A percentile compares a stretch with the other conserved stretches of the same genome.
These are phyloP conservation scores for Orbilia oligospora DNA, from an alignment of 2,329 filamentous ascomycete species.

Conservation along the genomic window DNA sequence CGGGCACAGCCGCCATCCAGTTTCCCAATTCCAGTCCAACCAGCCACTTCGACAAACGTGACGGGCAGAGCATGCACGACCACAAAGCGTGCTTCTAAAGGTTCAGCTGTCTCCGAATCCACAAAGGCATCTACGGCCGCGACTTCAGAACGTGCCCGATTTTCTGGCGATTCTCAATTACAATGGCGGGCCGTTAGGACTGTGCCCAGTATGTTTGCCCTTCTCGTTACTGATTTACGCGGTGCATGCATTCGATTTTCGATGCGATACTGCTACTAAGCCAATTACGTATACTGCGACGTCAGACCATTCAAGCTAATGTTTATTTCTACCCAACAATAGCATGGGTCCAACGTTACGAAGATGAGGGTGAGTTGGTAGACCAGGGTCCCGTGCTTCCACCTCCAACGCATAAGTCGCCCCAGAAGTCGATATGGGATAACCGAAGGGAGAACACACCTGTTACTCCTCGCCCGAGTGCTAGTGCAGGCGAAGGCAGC, in stretches of 20 bases:
- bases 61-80: slow-evolving; percentile 25
- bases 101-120: slow-evolving; percentile 49
- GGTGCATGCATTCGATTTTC: slow-evolving; percentile 8
- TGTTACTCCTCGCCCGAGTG: slow-evolving; percentile 63
- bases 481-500: slow-evolving; percentile 61
- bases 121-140: slow-evolving; percentile 54
- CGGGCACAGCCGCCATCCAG: slow-evolving; percentile 51
- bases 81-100: slow-evolving; percentile 51
- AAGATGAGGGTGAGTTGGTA: slow-evolving; percentile 62
- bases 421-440: slow-evolving; percentile 64
- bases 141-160: slow-evolving; percentile 42
- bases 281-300: slow-evolving; percentile 26
- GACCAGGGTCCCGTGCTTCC: slow-evolving; percentile 62
- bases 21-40: slow-evolving; percentile 35
- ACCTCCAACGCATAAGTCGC: slow-evolving; percentile 59
- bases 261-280: neutral
- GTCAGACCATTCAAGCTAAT: slow-evolving; percentile 7
- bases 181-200: slow-evolving; percentile 64
- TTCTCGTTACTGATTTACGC: slow-evolving; percentile 12
- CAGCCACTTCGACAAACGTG: slow-evolving; percentile 44
- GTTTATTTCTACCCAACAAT: slow-evolving; percentile 22
- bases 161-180: slow-evolving; percentile 58
- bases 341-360: slow-evolving; percentile 64
- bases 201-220: slow-evolving; percentile 63
- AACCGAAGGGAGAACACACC: slow-evolving; percentile 63